phyloP scores from a whole-genome alignment of 2,329 filamentous ascomycete genomes.

The Epicoccum sorghinum region DNA sequence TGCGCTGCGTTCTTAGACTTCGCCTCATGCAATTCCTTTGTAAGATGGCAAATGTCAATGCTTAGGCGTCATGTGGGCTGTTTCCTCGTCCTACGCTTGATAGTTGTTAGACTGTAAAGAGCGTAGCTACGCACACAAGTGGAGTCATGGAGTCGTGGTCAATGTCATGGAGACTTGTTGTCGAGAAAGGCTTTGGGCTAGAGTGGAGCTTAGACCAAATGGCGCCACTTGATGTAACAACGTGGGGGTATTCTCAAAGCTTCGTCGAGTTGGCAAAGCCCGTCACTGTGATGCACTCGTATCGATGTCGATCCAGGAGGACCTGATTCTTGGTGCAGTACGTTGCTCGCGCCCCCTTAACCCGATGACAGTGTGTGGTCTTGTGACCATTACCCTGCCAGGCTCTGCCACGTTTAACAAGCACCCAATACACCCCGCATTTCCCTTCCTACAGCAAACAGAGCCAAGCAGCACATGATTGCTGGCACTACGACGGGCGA shows the following conservation, averaged over 20 bases:
- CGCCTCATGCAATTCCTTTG: neutral
- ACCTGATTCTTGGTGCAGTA: neutral
- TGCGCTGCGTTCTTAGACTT: neutral
- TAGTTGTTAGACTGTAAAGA: neutral
- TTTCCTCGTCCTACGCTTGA: neutral
- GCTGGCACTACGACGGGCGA: neutral
- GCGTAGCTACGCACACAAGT: conserved; percentile 6
- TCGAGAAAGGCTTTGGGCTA: conserved; percentile 25
- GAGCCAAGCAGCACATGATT: conserved; percentile 15
- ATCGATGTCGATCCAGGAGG: neutral
- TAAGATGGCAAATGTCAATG: neutral
- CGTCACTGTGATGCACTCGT: conserved; percentile 3
- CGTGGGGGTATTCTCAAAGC: conserved; percentile 30
- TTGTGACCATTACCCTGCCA: neutral
- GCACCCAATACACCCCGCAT: conserved; percentile 27
- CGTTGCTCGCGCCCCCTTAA: neutral
- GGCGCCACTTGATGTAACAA: conserved; percentile 28
- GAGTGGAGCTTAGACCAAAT: conserved; percentile 22
- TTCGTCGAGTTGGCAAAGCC: conserved; percentile 5
- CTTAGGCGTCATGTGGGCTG: neutral
- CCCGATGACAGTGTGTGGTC: conserved; percentile 4
- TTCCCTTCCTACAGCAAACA: conserved; percentile 31
- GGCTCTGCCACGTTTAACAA: conserved; percentile 42
- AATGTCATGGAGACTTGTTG: conserved; percentile 12
- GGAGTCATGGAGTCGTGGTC: conserved; percentile 2